Evolutionary conservation across 306 rosid genomes (phyloP).

Genomic region (Gleditsia sinensis): DNA sequence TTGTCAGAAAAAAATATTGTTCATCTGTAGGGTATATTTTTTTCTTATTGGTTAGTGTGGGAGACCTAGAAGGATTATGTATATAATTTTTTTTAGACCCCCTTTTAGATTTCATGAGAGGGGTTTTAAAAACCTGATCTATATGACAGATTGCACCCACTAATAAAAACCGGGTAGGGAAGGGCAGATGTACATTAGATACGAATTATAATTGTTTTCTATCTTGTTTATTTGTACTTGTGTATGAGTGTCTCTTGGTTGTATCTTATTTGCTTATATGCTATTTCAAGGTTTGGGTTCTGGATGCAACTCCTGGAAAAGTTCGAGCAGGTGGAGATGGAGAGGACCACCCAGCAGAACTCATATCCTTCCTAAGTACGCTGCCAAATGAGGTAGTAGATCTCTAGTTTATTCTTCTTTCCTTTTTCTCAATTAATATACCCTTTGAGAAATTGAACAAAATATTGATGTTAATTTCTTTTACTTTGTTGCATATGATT

Average conservation of each 20-base stretch:
- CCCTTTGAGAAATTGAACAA: constrained; percentile 20
- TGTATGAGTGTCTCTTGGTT: constrained; percentile 5
- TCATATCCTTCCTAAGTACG: constrained; percentile 72
- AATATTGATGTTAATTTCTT: constrained; percentile 23
- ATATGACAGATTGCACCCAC: not conserved
- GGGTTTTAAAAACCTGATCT: not conserved
- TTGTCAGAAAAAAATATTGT: constrained; percentile 26
- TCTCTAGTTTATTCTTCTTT: constrained; percentile 22
- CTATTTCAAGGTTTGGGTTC: constrained; percentile 77
- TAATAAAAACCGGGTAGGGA: not conserved
- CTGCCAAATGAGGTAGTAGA: constrained; percentile 77
- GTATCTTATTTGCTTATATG: constrained; percentile 27
- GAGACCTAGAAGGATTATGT: constrained; percentile 1
- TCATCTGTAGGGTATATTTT: no score
- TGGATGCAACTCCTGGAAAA: constrained; percentile 93
- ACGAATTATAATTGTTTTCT: constrained; percentile 14
- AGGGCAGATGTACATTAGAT: constrained; percentile 4
- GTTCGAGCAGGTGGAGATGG: constrained; percentile 92
- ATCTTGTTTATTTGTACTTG: constrained; percentile 18
- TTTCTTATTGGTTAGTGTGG: no score
- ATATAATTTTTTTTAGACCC: not conserved
- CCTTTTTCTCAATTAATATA: constrained; percentile 3
- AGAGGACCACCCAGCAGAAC: constrained; percentile 93
- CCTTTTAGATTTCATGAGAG: not conserved
- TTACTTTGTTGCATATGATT: constrained; percentile 8